Percentiles rank a stretch among this genome's conserved stretches.
These are phyloP conservation scores for Schrenkiella parvula DNA, from an alignment of 345 rosid species.

Conservation along the genomic window DNA sequence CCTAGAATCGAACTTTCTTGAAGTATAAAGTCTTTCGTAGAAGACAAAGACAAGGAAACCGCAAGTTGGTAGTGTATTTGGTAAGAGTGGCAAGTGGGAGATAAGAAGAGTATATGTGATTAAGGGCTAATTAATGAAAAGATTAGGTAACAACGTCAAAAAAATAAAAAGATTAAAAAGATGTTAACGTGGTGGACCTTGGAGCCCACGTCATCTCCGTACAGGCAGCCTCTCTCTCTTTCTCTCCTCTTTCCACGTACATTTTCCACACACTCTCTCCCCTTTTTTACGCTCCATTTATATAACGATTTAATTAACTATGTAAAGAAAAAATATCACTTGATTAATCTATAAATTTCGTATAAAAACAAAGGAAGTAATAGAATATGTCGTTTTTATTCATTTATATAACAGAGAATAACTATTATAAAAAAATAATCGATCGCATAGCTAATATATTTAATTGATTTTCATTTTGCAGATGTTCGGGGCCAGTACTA, in stretches of 20 bases:
- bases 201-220: constrained; percentile 45
- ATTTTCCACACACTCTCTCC: constrained; percentile 12
- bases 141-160: not conserved
- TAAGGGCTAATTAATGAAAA: constrained; percentile 20
- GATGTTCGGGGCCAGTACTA: not conserved
- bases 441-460: not conserved
- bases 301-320: not conserved
- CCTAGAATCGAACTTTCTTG: not conserved
- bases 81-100: constrained; percentile 9
- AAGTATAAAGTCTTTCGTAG: not conserved
- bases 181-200: constrained; percentile 19
- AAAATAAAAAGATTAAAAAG: not conserved
- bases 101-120: constrained; percentile 23
- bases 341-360: not conserved
- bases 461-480: not conserved
- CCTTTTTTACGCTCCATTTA: not conserved
- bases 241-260: constrained; percentile 44
- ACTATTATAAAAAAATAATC: not conserved
- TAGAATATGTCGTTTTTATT: not conserved
- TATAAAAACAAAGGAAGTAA: not conserved
- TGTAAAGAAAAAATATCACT: not conserved
- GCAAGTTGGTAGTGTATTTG: not conserved
- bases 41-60: not conserved
- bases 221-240: constrained; percentile 29
- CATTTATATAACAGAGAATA: not conserved